A percentile compares a stretch with the other conserved stretches of the same genome.
Conservation (phyloP, 768 basidiomycete species). For the Cantharellus anzutake region DNA sequence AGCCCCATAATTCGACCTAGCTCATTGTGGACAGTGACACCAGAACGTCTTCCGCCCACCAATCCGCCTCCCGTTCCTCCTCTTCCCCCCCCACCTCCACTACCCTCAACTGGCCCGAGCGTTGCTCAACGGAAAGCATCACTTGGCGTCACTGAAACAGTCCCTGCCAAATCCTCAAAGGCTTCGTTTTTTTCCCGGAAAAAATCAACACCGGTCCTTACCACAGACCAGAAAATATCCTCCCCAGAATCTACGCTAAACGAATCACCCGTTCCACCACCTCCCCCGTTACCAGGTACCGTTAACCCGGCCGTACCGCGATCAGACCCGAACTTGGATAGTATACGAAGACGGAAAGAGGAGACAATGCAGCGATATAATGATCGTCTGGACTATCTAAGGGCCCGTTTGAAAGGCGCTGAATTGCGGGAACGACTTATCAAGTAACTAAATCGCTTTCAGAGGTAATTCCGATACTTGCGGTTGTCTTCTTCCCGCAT, state of each 20-base stretch:
- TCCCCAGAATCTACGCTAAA: background rate
- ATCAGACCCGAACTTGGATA: constrained; percentile 16
- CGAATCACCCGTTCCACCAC: background rate
- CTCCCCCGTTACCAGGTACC: background rate
- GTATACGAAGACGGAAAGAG: constrained; percentile 46
- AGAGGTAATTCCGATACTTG: background rate
- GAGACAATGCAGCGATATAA: constrained; percentile 60
- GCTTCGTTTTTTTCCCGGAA: background rate
- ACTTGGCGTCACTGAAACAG: background rate
- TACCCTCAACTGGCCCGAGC: background rate
- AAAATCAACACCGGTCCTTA: background rate
- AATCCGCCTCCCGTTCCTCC: background rate
- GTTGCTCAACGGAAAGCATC: background rate
- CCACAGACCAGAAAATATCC: background rate
- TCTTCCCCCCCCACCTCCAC: background rate
- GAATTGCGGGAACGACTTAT: constrained; percentile 62
- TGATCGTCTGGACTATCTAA: constrained; percentile 56
- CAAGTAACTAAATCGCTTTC: constrained; percentile 3
- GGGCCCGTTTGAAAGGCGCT: constrained; percentile 66
- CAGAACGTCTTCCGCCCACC: background rate
- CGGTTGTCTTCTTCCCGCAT: no score
- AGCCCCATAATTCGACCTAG: background rate
- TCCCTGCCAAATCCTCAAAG: background rate
- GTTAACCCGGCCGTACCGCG: background rate
- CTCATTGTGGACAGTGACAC: background rate